Conservation (phyloP, 305 asterid genomes). For the Lippia alba region DNA sequence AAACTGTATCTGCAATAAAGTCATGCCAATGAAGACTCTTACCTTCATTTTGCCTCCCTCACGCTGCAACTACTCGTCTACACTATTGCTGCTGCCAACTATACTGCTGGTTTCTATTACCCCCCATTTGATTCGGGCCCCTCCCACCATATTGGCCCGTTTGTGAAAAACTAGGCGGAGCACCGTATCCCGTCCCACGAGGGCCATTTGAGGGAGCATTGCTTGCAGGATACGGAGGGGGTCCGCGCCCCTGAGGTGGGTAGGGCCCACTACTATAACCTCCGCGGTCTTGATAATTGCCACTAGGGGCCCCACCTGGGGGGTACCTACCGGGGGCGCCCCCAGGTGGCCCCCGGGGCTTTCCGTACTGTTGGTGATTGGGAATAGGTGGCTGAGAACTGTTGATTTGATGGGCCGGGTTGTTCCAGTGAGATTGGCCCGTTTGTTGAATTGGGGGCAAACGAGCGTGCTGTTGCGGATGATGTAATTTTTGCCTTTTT, state of each 20-base stretch:
- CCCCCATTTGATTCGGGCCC: slow-evolving; percentile 58
- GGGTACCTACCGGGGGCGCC: slow-evolving; percentile 78
- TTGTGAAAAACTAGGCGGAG: slow-evolving; percentile 76
- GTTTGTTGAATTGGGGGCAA: slow-evolving; percentile 89
- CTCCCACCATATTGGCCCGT: slow-evolving; percentile 77
- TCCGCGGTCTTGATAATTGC: slow-evolving; percentile 84
- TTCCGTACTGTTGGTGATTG: slow-evolving; percentile 76
- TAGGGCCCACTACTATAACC: slow-evolving; percentile 57
- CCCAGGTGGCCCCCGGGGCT: slow-evolving; percentile 81
- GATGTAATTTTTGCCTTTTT: slow-evolving; percentile 78
- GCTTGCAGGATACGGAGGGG: slow-evolving; percentile 66
- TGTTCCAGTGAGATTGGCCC: slow-evolving; percentile 76
- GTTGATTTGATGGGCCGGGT: slow-evolving; percentile 60
- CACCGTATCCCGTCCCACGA: slow-evolving; percentile 76
- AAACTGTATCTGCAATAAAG: slow-evolving; percentile 21
- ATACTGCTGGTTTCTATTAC: slow-evolving; percentile 83
- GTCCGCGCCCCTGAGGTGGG: slow-evolving; percentile 77
- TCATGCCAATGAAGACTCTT: slow-evolving; percentile 2
- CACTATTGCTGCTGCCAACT: slow-evolving; percentile 88
- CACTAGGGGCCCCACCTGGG: slow-evolving; percentile 63
- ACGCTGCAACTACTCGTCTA: slow-evolving; percentile 7
- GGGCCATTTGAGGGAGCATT: slow-evolving; percentile 63
- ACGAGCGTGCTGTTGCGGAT: slow-evolving; percentile 86
- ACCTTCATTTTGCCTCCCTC: slow-evolving; percentile 4
- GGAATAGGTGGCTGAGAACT: slow-evolving; percentile 62